phyloP scores from a whole-genome alignment of 148 eudicot genomes.

The Rhododendron ovatum region DNA sequence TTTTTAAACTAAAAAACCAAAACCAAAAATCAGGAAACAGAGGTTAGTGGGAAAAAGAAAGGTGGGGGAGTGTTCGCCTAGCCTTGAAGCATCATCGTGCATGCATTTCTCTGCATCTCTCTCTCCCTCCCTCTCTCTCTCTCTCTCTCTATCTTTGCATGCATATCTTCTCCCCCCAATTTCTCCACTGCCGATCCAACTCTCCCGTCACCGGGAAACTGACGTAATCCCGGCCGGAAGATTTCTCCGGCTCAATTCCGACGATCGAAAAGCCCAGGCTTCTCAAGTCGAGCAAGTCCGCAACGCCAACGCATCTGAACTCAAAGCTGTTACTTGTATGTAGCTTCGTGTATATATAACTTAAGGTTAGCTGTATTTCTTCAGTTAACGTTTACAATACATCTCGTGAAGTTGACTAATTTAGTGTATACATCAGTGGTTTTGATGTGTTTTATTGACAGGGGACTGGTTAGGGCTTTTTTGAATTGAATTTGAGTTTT shows the following conservation, averaged over 20 bases:
- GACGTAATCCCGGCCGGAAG: background rate
- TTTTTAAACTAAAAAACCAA: too few relatives aligned
- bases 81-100: conserved; percentile 46
- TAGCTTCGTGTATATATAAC: background rate
- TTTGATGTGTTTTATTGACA: background rate
- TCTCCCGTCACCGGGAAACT: conserved; percentile 7
- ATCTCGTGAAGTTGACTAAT: conserved; percentile 6
- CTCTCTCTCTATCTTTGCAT: background rate
- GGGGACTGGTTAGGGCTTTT: conserved; percentile 12
- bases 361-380: background rate
- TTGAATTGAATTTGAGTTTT: conserved; percentile 1
- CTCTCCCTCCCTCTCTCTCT: background rate
- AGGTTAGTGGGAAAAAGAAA: conserved; percentile 3
- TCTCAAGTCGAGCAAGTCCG: background rate
- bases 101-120: conserved; percentile 28
- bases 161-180: background rate
- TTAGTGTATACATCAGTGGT: background rate
- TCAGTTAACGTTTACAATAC: background rate
- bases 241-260: background rate
- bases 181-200: background rate
- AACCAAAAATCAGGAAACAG: conserved; percentile 1
- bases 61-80: conserved; percentile 24
- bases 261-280: background rate
- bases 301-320: background rate
- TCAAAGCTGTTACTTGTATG: background rate